Evolutionary conservation across 1,284 basidiomycete species (phyloP), one percentile per base, ranked within the genome.

Genomic region (Ustilago trichophora): DNA sequence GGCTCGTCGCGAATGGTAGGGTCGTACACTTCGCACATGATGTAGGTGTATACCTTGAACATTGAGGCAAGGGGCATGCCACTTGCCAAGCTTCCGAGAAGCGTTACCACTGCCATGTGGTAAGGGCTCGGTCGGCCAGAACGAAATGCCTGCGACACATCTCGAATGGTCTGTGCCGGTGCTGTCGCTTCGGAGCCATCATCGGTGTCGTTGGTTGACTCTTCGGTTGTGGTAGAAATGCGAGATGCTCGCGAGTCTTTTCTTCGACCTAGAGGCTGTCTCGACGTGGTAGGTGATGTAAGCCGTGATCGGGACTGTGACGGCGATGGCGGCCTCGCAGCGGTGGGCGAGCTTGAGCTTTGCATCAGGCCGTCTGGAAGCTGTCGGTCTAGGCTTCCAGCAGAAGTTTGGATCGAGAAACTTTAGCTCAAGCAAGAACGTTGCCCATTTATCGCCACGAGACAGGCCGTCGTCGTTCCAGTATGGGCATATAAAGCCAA

Each of bases 21-120:
- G 16, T 65, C 72, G 62, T 75, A 73, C 11, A 76, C 63, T 41
- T 67, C 57, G 52, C 76, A 78, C 57, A 76, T 73, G 49, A 78
- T 56, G 53, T 55, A 72, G 15, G 68, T 70, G 57, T 78, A 78
- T 6, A 73, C 70, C 41, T 73, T 75, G 64, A 76, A 78, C 63
- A 76, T 71, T 44, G 64, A 73, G 1, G 76, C 70, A 16, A 76
- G 53, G 0, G 72, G 74, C 63, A 78, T 64, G 4, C 76, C 74
- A 34, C 75, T 72, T 10, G 67, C 74, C 19, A 78, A 41, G 33
- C 55, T 67, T 32, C 69, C 59, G 10, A 78, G 40, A n/a, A 76
- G 58, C n/a, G 70, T 58, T 18, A 78, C 70, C 5, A 76, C 59
- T 16, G 75, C 76, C 73, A 78, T 76, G 36, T 75, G 70, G 42